These are phyloP conservation scores for Candida peoriensis DNA, from an alignment of 805 yeast species.

Conservation along the genomic window DNA sequence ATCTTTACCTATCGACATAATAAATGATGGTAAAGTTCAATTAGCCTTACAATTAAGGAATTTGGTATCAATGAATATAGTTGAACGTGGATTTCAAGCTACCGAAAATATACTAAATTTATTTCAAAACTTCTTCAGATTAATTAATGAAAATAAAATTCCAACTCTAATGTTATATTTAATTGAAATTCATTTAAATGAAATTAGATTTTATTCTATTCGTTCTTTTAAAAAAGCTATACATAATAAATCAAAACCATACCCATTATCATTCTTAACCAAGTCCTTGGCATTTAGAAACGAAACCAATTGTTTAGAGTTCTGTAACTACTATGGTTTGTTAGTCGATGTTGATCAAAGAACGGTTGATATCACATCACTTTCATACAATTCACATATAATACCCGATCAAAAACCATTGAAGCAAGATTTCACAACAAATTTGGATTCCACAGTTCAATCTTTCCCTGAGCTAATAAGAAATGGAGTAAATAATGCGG, in stretches of 20 bases:
- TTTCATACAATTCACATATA: slow-evolving; percentile 32
- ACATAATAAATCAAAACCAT: slow-evolving; percentile 68
- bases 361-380: slow-evolving; percentile 38
- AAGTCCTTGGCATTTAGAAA: slow-evolving; percentile 63
- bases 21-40: slow-evolving; percentile 54
- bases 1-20: slow-evolving; percentile 52
- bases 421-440: slow-evolving; percentile 41
- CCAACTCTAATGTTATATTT: slow-evolving; percentile 72
- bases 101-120: slow-evolving; percentile 57
- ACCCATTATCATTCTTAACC: slow-evolving; percentile 42
- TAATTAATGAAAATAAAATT: slow-evolving; percentile 41
- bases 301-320: slow-evolving; percentile 44
- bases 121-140: slow-evolving; percentile 58
- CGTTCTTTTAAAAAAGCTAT: slow-evolving; percentile 59
- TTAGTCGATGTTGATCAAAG: slow-evolving; percentile 30
- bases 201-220: slow-evolving; percentile 69
- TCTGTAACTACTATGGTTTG: slow-evolving; percentile 62
- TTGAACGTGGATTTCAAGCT: slow-evolving; percentile 47
- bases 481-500: slow-evolving; percentile 10
- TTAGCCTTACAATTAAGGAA: slow-evolving; percentile 68
- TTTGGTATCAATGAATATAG: slow-evolving; percentile 52
- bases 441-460: slow-evolving; percentile 35
- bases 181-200: slow-evolving; percentile 75
- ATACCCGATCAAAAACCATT: slow-evolving; percentile 35
- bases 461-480: slow-evolving; percentile 31